Evolutionary conservation across 169 alveolate genomes (phyloP), one percentile per base, ranked within the genome.

Genomic region (Eimeria praecox): DNA sequence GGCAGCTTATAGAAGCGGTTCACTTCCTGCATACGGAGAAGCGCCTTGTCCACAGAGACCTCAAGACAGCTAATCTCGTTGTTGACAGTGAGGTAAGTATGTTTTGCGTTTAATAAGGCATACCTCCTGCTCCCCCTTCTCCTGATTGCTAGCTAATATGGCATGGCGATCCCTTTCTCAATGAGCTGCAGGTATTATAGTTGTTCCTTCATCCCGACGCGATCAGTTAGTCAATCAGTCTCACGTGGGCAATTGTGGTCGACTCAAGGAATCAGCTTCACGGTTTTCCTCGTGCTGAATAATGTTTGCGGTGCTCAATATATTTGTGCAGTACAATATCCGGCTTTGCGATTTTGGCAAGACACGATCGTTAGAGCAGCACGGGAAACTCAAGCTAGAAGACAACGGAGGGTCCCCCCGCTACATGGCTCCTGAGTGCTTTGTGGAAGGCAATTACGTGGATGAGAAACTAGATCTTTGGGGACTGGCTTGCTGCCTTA

Each of bases 331-430:
- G 96, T 94, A 95, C 95, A 97, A 97, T 56, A 85, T 97, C 42
- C 97, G 96, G 90, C 96, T 97, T 27, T 97, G 98, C 95, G 98
- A 97, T 64, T 97, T 97, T 91, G 98, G 98, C 42, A 97, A 97
- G 92, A 96, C 98, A 20, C 94, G 98, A 82, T 89, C 96, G n/a
- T 66, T 97, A 86, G 96, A 88, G 59, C 78, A 82, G 46, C 75
- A 86, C 82, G 97, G 98, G 27, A 97, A 94, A 64, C 95, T 97
- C 49, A 89, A 90, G 46, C 92, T 97, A 30, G 98, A 97, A 77
- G 98, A 97, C 78, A 97, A 97, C 92, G 98, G 98, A 59, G 98
- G 98, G 24, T 97, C 98, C 16, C 98, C 98, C 40, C 97, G 98
- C 24, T 97, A 97, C 64, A 97, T 97, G 98, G 98, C 98, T 75